These are phyloP conservation scores for Colletotrichum trifolii DNA, from an alignment of 2,329 filamentous ascomycete genomes.

Conservation along the genomic window DNA sequence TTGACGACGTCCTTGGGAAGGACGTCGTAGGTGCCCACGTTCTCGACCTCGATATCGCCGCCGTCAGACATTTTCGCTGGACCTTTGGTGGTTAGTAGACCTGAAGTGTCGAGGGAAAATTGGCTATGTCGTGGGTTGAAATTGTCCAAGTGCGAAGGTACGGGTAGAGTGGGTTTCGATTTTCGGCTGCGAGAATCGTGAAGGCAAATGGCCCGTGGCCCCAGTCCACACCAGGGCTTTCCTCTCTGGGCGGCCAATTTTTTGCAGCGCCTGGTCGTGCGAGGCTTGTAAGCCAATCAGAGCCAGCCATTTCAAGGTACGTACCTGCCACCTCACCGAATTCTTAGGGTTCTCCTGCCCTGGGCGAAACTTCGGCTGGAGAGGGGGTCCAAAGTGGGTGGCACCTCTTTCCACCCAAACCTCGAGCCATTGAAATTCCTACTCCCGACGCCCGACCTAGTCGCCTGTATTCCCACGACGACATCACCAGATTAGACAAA, in stretches of 20 bases:
- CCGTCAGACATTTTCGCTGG: conserved; percentile 85
- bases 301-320: conserved; percentile 40
- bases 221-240: conserved; percentile 24
- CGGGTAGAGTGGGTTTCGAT: conserved; percentile 33
- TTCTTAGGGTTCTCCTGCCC: conserved; percentile 57
- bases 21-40: conserved; percentile 78
- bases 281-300: conserved; percentile 49
- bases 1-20: conserved; percentile 93
- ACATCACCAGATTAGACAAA: conserved; percentile 37
- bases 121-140: conserved; percentile 37
- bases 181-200: conserved; percentile 22
- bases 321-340: conserved; percentile 41
- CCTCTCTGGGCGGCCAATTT: conserved; percentile 46
- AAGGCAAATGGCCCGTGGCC: neutral
- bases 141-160: conserved; percentile 33
- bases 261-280: conserved; percentile 45
- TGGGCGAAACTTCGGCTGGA: conserved; percentile 38
- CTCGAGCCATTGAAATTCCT: conserved; percentile 30
- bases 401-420: conserved; percentile 23
- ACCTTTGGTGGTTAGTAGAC: conserved; percentile 36
- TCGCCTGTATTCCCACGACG: conserved; percentile 36
- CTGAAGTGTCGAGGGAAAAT: conserved; percentile 19
- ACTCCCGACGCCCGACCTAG: conserved; percentile 31
- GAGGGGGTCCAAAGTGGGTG: conserved; percentile 28
- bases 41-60: conserved; percentile 94